These are phyloP conservation scores for Pezicula neosporulosa DNA, from an alignment of 2,329 filamentous ascomycete species.

Conservation along the genomic window DNA sequence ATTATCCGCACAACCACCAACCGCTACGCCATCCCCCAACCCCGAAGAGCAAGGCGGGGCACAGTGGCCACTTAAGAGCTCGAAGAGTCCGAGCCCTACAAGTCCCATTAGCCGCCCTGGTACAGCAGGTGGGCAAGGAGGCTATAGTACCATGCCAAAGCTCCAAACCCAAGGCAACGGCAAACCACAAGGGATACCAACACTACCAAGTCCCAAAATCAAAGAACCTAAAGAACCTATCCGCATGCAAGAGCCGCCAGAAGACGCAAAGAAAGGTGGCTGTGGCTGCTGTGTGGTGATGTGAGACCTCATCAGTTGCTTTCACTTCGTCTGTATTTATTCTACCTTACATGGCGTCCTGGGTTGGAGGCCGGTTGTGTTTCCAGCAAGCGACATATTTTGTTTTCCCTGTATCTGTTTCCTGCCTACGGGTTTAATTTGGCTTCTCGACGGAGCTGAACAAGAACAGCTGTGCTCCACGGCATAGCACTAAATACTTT, in stretches of 20 bases:
- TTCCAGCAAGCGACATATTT: no score
- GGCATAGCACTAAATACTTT: not conserved
- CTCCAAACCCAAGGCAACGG: slow-evolving; percentile 39
- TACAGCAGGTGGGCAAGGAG: slow-evolving; percentile 29
- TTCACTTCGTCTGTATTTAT: slow-evolving; percentile 1
- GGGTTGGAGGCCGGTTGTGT: not conserved
- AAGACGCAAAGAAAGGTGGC: slow-evolving; percentile 41
- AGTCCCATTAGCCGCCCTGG: slow-evolving; percentile 36
- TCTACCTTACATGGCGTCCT: slow-evolving; percentile 1
- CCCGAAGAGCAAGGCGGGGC: slow-evolving; percentile 27
- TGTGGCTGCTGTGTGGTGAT: slow-evolving; percentile 51
- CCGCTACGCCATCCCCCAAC: slow-evolving; percentile 12
- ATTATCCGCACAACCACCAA: slow-evolving; percentile 15
- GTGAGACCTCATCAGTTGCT: slow-evolving; percentile 28
- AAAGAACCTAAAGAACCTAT: slow-evolving; percentile 35
- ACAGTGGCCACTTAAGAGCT: slow-evolving; percentile 57
- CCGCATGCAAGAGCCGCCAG: slow-evolving; percentile 49
- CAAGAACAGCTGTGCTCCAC: no score
- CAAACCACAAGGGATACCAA: slow-evolving; percentile 29
- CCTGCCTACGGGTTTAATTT: not conserved
- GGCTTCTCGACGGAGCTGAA: no score
- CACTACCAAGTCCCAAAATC: slow-evolving; percentile 16
- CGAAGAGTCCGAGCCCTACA: slow-evolving; percentile 46
- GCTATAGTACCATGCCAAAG: slow-evolving; percentile 61
- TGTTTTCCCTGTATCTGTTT: no score